Evolutionary conservation across 2,329 filamentous ascomycete species (phyloP), one percentile per base, ranked within the genome.

Genomic region (Catunica adiposa): DNA sequence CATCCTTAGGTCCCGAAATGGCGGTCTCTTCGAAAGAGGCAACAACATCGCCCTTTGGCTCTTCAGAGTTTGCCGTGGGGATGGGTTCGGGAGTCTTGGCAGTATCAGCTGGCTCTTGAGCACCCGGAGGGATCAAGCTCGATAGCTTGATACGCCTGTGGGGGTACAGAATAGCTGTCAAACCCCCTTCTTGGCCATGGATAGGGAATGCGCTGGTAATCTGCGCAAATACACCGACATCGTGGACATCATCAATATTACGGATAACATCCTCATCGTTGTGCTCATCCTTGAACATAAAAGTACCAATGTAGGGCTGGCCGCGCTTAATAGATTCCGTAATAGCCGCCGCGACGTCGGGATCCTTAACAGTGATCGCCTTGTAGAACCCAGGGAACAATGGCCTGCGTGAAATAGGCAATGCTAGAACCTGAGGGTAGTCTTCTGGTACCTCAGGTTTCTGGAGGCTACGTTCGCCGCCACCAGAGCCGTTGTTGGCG

Each of bases 311-410:
- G 64, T 98, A 98, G 23, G 90, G 94, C 68, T 98, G 94, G 0
- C 92, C 92, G 54, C 90, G 79, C 75, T 94, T 95, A 67, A 97
- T 87, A 77, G 95, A 92, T 66, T 98, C 94, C 58, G 89, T 85
- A 61, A 98, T 94, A 22, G 92, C 92, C 40, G 83, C 82, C 14
- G 89, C 85, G 37, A 98, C 92, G 62, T 92, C 86, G 17, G 86
- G 86, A 64, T 98, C 89, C 66, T 87, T 84, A 62, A 98, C 94
- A 2, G 90, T 98, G 62, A 98, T 92, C 8, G 92, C 90, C 70
- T 98, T 98, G 73, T 98, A 98, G 70, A 97, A 98, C 1, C 92
- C 92, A 1, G 92, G 92, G 69, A 97, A 98, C 11, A 98, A 73
- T 9, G 92, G 92, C 54, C 92, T 79, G 67, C 94, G 89, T 26